Percentiles rank a stretch among this genome's conserved stretches.
Evolutionary conservation across 805 yeast species (phyloP).

Genomic region (Yamadazyma phyllophila): DNA sequence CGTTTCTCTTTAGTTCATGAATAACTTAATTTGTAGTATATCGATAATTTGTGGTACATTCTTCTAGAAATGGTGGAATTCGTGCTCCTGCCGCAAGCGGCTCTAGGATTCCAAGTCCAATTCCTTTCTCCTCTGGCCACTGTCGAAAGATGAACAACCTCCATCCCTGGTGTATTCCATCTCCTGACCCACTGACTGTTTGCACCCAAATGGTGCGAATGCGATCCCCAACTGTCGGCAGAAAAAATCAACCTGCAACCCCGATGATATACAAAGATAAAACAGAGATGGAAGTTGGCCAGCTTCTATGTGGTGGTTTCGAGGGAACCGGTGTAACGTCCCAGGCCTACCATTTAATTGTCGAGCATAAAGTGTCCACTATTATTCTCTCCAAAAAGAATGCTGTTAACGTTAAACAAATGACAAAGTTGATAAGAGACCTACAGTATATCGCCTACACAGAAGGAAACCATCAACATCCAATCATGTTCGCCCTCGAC

Average conservation of each 20-base stretch:
- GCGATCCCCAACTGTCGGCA: background rate
- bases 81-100: too few species aligned
- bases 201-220: slow-evolving; percentile 6
- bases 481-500: slow-evolving; percentile 56
- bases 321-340: slow-evolving; percentile 53
- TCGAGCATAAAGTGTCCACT: slow-evolving; percentile 49
- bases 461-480: slow-evolving; percentile 48
- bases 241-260: background rate
- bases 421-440: slow-evolving; percentile 48
- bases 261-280: background rate
- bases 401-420: slow-evolving; percentile 47
- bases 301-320: slow-evolving; percentile 58
- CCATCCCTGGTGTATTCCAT: too few species aligned
- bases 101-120: too few species aligned
- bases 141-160: too few species aligned
- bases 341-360: slow-evolving; percentile 52
- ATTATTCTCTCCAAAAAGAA: slow-evolving; percentile 53
- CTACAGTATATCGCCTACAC: slow-evolving; percentile 52
- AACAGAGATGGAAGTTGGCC: slow-evolving; percentile 35
- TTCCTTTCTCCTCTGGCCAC: too few species aligned
- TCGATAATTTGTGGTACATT: too few species aligned
- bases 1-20: too few species aligned
- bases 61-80: too few species aligned
- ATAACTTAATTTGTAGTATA: too few species aligned
- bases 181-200: background rate